phyloP scores from a whole-genome alignment of 257 asterid genomes.

The Lycium barbarum region DNA sequence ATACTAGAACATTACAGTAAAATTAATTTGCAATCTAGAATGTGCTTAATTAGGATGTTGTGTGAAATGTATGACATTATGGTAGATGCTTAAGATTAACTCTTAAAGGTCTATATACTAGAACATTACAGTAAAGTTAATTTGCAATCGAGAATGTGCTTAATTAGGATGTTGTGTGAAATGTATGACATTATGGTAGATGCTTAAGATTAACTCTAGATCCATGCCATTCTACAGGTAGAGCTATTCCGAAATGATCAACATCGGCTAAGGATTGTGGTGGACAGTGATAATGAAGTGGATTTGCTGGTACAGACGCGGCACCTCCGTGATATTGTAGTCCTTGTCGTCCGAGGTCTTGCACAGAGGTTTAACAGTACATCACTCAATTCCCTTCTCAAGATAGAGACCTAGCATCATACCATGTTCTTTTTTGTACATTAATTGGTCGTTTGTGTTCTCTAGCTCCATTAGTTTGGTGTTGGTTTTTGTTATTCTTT shows the following conservation, averaged over 20 bases:
- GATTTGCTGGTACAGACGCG: slow-evolving; percentile 96
- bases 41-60: background rate
- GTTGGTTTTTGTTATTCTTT: background rate
- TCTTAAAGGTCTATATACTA: background rate
- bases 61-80: background rate
- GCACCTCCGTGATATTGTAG: slow-evolving; percentile 89
- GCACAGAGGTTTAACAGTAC: slow-evolving; percentile 97
- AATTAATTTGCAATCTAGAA: background rate
- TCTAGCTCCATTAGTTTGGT: slow-evolving; percentile 1
- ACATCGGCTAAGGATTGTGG: slow-evolving; percentile 89
- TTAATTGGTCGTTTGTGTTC: background rate
- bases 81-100: background rate
- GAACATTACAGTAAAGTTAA: background rate
- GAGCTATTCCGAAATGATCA: slow-evolving; percentile 92
- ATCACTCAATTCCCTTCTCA: slow-evolving; percentile 90
- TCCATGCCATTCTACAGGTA: slow-evolving; percentile 52
- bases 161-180: background rate
- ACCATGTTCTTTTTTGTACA: background rate
- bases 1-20: background rate
- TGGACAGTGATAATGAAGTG: slow-evolving; percentile 90
- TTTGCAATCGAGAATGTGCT: background rate
- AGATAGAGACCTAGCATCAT: slow-evolving; percentile 62
- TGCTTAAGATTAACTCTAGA: background rate
- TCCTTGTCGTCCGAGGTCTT: slow-evolving; percentile 86
- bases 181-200: background rate